A percentile compares a stretch with the other conserved stretches of the same genome.
These are phyloP conservation scores for Daedaleopsis nitida DNA, from an alignment of 768 basidiomycete species.

Conservation along the genomic window DNA sequence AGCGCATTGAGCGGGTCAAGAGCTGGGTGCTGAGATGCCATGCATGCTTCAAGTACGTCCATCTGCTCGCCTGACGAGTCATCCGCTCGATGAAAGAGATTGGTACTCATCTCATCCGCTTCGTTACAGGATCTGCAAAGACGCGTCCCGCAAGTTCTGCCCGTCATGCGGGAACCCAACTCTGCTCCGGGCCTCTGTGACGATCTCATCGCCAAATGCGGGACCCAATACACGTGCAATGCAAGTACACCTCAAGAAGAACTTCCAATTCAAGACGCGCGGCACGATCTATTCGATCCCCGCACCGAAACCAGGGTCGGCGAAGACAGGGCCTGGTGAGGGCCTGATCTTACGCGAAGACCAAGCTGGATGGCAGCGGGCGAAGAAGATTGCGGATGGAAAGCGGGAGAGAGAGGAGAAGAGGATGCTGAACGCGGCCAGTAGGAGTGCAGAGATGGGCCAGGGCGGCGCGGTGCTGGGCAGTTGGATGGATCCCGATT, in stretches of 20 bases:
- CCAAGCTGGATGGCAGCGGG: slow-evolving; percentile 83
- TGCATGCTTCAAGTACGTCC: slow-evolving; percentile 95
- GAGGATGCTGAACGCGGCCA: slow-evolving; percentile 63
- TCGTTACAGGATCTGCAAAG: slow-evolving; percentile 83
- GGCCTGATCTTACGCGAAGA: slow-evolving; percentile 92
- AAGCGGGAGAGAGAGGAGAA: slow-evolving; percentile 79
- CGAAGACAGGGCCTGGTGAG: slow-evolving; percentile 80
- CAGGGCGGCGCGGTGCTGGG: slow-evolving; percentile 57
- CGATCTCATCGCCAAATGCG: slow-evolving; percentile 68
- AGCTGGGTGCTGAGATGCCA: slow-evolving; percentile 97
- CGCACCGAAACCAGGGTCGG: slow-evolving; percentile 82
- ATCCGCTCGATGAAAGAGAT: not conserved
- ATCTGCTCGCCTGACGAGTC: slow-evolving; percentile 2
- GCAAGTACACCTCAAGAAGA: slow-evolving; percentile 91
- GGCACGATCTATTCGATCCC: slow-evolving; percentile 95
- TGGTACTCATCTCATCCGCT: not conserved
- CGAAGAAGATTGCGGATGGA: slow-evolving; percentile 74
- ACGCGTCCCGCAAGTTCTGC: slow-evolving; percentile 93
- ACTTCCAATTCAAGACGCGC: slow-evolving; percentile 91
- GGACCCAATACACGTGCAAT: slow-evolving; percentile 63
- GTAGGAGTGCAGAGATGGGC: slow-evolving; percentile 44
- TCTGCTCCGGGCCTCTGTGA: slow-evolving; percentile 88
- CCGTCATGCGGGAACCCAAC: slow-evolving; percentile 96
- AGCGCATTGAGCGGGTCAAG: slow-evolving; percentile 86
- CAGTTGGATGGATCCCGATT: slow-evolving; percentile 96